These are phyloP conservation scores for Leucoagaricus sp. DNA, from an alignment of 1,284 basidiomycete species.

Conservation along the genomic window DNA sequence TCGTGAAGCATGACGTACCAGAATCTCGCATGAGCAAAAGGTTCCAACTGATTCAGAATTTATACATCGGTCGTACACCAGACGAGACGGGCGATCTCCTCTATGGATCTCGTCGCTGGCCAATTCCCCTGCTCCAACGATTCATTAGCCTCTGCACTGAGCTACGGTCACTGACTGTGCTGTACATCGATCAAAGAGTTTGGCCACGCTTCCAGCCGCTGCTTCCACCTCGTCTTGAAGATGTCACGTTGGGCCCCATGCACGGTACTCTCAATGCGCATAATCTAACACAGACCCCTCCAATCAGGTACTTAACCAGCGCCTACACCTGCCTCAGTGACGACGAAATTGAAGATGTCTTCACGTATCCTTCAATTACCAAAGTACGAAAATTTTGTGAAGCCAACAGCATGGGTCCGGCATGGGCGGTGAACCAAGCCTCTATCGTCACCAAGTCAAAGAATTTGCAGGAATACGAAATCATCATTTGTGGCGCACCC, in stretches of 20 bases:
- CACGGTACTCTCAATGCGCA: conserved; percentile 34
- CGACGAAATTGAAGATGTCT: conserved; percentile 33
- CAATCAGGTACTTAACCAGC: conserved; percentile 31
- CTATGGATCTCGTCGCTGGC: conserved; percentile 34
- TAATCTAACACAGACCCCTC: conserved; percentile 29
- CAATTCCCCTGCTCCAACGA: conserved; percentile 23
- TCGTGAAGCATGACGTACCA: conserved; percentile 21
- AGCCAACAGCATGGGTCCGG: conserved; percentile 20
- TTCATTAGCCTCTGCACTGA: conserved; percentile 23
- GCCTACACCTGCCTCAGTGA: conserved; percentile 36
- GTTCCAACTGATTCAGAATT: conserved; percentile 24
- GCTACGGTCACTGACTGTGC: conserved; percentile 34
- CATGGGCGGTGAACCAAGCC: conserved; percentile 32
- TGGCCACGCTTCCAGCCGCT: conserved; percentile 33
- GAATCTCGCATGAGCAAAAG: conserved; percentile 21
- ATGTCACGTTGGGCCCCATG: conserved; percentile 35
- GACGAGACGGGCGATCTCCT: conserved; percentile 27
- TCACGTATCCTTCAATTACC: conserved; percentile 30
- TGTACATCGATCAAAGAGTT: conserved; percentile 33
- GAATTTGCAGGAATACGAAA: conserved; percentile 30
- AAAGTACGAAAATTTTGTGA: conserved; percentile 30
- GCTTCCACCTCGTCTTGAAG: conserved; percentile 32
- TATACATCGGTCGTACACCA: conserved; percentile 36
- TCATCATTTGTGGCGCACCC: conserved; percentile 22
- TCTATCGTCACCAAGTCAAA: conserved; percentile 26